Conservation (phyloP, 768 basidiomycete genomes). For the Dendrothele bispora region DNA sequence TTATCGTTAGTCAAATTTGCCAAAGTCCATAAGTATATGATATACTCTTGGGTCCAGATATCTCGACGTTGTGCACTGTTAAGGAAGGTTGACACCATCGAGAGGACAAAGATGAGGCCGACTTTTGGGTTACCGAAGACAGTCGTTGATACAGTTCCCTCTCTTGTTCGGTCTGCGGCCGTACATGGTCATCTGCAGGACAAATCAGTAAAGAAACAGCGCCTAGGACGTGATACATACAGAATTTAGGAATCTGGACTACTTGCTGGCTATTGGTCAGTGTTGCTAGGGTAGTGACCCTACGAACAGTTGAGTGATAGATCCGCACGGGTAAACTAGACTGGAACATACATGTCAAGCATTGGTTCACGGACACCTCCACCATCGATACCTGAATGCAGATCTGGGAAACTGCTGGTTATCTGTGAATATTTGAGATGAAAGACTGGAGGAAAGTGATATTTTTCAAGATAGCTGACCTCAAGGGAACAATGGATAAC, state of each 20-base stretch:
- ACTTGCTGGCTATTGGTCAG: slow-evolving; percentile 57
- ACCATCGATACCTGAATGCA: slow-evolving; percentile 94
- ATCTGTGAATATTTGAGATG: slow-evolving; percentile 43
- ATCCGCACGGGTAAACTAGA: not conserved
- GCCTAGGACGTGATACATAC: slow-evolving; percentile 46
- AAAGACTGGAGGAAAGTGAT: not conserved
- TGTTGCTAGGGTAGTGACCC: slow-evolving; percentile 77
- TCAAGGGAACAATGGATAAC: slow-evolving; percentile 87
- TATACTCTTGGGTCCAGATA: slow-evolving; percentile 80
- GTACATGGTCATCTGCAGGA: slow-evolving; percentile 70
- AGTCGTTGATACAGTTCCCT: slow-evolving; percentile 65
- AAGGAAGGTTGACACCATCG: slow-evolving; percentile 91
- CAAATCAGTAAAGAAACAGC: not conserved
- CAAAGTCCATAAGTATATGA: slow-evolving; percentile 1
- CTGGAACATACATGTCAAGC: slow-evolving; percentile 74
- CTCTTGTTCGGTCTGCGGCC: slow-evolving; percentile 67
- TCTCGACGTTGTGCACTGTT: slow-evolving; percentile 82
- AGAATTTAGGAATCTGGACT: slow-evolving; percentile 80
- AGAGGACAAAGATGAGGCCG: slow-evolving; percentile 67
- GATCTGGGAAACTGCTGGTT: slow-evolving; percentile 69
- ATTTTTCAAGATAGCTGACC: slow-evolving; percentile 38
- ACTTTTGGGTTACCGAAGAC: slow-evolving; percentile 63
- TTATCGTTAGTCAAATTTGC: not conserved
- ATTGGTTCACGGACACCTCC: slow-evolving; percentile 88
- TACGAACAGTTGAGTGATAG: slow-evolving; percentile 23